Conservation (phyloP, 164 flowering plant species). For the Sedum album region DNA sequence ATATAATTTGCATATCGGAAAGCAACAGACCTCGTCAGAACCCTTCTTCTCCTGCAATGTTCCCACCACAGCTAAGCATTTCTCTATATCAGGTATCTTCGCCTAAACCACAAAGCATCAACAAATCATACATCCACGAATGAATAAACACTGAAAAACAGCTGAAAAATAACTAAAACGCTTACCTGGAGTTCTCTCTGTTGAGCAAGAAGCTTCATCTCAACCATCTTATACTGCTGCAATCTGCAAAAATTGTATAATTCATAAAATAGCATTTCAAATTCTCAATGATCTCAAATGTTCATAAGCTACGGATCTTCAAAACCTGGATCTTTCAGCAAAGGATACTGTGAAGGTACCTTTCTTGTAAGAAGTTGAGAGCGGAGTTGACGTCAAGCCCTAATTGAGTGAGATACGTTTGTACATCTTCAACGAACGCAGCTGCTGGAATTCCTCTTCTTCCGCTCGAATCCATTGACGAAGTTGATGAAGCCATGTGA, state of each 20-base stretch:
- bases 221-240: slow-evolving; percentile 83
- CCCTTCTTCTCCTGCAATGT: slow-evolving; percentile 84
- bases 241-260: slow-evolving; percentile 30
- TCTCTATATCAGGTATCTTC: slow-evolving; percentile 93
- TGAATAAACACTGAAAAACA: background rate
- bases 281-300: too few species aligned
- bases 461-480: slow-evolving; percentile 29
- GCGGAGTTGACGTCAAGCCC: slow-evolving; percentile 81
- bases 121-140: background rate
- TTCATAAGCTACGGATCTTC: background rate
- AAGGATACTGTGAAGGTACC: slow-evolving; percentile 24
- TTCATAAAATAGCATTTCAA: background rate
- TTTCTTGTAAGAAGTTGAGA: slow-evolving; percentile 80
- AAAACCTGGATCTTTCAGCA: background rate
- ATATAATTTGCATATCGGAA: background rate
- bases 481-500: slow-evolving; percentile 17
- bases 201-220: slow-evolving; percentile 90
- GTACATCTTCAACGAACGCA: slow-evolving; percentile 79
- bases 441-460: slow-evolving; percentile 94
- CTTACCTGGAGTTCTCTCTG: slow-evolving; percentile 84
- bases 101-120: slow-evolving; percentile 40
- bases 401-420: slow-evolving; percentile 52
- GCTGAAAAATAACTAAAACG: background rate
- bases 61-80: slow-evolving; percentile 80
- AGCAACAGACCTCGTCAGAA: slow-evolving; percentile 76